Evolutionary conservation across 768 basidiomycete species (phyloP).

Genomic region (Leccinum broughii): DNA sequence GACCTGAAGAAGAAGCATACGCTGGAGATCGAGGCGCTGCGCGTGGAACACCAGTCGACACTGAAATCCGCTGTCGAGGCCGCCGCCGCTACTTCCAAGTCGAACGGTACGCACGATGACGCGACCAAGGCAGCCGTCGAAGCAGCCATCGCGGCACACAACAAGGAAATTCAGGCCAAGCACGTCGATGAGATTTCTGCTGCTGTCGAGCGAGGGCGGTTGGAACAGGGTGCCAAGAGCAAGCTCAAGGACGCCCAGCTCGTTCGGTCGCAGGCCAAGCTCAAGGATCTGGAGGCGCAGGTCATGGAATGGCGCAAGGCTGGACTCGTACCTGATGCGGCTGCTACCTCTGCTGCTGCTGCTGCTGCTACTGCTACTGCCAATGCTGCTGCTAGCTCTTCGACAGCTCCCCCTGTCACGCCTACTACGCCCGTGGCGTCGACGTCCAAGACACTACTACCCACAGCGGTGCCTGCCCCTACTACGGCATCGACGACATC

Average conservation of each 20-base stretch:
- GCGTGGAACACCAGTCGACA: slow-evolving; percentile 54
- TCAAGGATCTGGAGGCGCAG: slow-evolving; percentile 70
- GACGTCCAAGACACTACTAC: slow-evolving; percentile 13
- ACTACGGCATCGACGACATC: slow-evolving; percentile 16
- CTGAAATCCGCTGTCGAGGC: slow-evolving; percentile 51
- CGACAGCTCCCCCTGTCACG: slow-evolving; percentile 23
- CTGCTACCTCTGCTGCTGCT: slow-evolving; percentile 27
- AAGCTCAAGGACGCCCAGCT: slow-evolving; percentile 75
- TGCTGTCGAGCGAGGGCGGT: slow-evolving; percentile 68
- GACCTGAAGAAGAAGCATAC: slow-evolving; percentile 54
- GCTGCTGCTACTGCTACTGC: slow-evolving; percentile 1
- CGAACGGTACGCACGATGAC: slow-evolving; percentile 33
- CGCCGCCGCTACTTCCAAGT: slow-evolving; percentile 43
- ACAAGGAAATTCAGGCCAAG: slow-evolving; percentile 45
- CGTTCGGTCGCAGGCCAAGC: slow-evolving; percentile 54
- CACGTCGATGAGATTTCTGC: slow-evolving; percentile 58
- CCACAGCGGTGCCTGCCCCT: slow-evolving; percentile 13
- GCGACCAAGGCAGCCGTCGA: slow-evolving; percentile 48
- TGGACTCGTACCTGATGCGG: slow-evolving; percentile 45
- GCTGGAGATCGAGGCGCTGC: slow-evolving; percentile 57
- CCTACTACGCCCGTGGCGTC: slow-evolving; percentile 33
- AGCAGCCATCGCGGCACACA: slow-evolving; percentile 48
- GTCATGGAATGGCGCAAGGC: slow-evolving; percentile 56
- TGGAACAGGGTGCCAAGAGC: slow-evolving; percentile 58
- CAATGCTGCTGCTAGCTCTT: slow-evolving; percentile 8